Evolutionary conservation across 1,284 basidiomycete genomes (phyloP), one percentile per base, ranked within the genome.

Genomic region (Laetiporus sulphureus): DNA sequence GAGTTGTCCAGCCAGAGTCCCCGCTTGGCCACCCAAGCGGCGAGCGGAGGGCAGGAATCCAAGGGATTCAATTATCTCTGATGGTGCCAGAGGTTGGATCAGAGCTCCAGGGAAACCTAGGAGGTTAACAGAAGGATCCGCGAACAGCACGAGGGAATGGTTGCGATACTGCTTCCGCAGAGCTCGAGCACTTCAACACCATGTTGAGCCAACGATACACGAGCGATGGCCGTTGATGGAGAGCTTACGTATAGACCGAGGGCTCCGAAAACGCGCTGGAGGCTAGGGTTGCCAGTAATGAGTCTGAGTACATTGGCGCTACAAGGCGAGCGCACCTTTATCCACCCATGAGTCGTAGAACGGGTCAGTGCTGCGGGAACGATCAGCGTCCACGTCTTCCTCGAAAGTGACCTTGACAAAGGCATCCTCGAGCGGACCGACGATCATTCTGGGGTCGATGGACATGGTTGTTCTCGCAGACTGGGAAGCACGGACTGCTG

Each of bases 131-230:
- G 61, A 56, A 40, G 48, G 59, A 47, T 79, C 75, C 13, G 62
- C 56, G 3, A 78, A 73, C 45, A 73, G 61, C 4, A 83, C 69
- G 21, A 86, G 50, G 19, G 78, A 76, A 51, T 83, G 69, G 4
- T 73, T 68, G 3, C 83, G 80, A 55, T 85, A 78, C 10, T 79
- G 48, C 50, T 69, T 71, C 33, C 69, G 72, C 33, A 86, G 63
- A 20, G 67, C 59, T 43, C 75, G 64, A 11, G 69, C 66, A n/a
- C 79, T 79, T 27, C 13, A 27, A n/a, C n/a, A n/a, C n/a, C 25
- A 44, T 21, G 21, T 15, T 12, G 5, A 32, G 13, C 7, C 5
- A 37, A 6, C 36, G 8, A 16, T n/a, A 7, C 7, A 6, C n/a
- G 5, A 22, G 29, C 6, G 20, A 37, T 25, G 19, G 15, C 5